These are phyloP conservation scores for Rhododendron griersonianum DNA, from an alignment of 148 eudicot genomes.

Conservation along the genomic window DNA sequence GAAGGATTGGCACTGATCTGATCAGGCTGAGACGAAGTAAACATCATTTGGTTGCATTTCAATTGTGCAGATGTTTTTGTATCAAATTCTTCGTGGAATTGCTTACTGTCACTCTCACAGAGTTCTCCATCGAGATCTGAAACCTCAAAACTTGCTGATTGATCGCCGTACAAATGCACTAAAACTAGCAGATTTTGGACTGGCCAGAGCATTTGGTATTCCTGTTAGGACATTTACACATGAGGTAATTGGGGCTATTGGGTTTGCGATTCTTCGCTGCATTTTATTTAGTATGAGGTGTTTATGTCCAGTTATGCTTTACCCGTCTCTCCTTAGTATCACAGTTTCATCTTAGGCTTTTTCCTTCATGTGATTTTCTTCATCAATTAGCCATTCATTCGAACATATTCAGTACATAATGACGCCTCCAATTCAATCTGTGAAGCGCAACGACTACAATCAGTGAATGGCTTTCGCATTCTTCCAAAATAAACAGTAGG, in stretches of 20 bases:
- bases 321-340: background rate
- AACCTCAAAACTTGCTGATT: constrained; percentile 93
- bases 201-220: constrained; percentile 86
- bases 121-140: constrained; percentile 92
- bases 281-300: background rate
- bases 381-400: background rate
- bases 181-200: constrained; percentile 96
- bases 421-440: background rate
- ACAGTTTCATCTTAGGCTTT: background rate
- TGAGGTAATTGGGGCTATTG: constrained; percentile 26
- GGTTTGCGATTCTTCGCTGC: background rate
- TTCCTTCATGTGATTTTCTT: background rate
- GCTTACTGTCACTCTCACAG: constrained; percentile 97
- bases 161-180: constrained; percentile 82
- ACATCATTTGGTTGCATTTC: background rate
- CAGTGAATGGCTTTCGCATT: background rate
- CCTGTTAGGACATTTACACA: constrained; percentile 15
- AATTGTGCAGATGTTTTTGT: constrained; percentile 66
- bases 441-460: background rate
- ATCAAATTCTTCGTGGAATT: constrained; percentile 94
- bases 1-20: background rate
- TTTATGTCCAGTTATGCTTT: background rate
- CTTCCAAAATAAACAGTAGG: background rate
- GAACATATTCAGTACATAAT: background rate
- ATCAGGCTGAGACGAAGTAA: background rate